These are phyloP conservation scores for Russula sp. DNA, from an alignment of 768 basidiomycete species.

Conservation along the genomic window DNA sequence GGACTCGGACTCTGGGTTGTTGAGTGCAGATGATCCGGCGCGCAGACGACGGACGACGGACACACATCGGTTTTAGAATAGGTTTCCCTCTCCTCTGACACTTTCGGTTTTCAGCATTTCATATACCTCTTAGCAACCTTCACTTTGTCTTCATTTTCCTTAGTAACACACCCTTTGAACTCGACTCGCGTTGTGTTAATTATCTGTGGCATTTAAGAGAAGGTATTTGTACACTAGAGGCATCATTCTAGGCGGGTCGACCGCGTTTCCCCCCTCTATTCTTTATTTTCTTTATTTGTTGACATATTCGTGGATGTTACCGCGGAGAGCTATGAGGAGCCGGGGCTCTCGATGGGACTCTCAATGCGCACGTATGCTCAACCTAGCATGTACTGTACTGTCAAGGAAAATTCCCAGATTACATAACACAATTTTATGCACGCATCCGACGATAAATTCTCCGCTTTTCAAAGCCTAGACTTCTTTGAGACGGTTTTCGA, in stretches of 20 bases:
- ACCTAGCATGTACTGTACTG: neutral
- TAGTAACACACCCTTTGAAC: too few species aligned
- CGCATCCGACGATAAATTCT: too few species aligned
- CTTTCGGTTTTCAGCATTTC: neutral
- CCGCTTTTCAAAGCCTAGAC: too few species aligned
- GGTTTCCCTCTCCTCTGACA: neutral
- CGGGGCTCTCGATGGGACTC: neutral
- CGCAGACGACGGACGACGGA: neutral
- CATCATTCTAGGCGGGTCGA: neutral
- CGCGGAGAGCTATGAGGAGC: neutral
- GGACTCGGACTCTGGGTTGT: slow-evolving; percentile 13
- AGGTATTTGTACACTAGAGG: neutral
- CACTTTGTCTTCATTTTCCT: neutral
- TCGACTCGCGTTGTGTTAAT: neutral
- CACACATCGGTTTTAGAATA: neutral
- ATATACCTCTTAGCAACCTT: neutral
- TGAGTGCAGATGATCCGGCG: neutral
- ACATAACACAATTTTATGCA: too few species aligned
- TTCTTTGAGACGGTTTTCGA: too few species aligned
- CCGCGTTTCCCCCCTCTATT: neutral
- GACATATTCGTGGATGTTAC: neutral
- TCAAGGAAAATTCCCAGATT: neutral
- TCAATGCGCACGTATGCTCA: neutral
- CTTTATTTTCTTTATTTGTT: neutral
- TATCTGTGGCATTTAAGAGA: neutral